These are phyloP conservation scores for Tranzscheliella williamsii DNA, from an alignment of 1,284 basidiomycete species.

Conservation along the genomic window DNA sequence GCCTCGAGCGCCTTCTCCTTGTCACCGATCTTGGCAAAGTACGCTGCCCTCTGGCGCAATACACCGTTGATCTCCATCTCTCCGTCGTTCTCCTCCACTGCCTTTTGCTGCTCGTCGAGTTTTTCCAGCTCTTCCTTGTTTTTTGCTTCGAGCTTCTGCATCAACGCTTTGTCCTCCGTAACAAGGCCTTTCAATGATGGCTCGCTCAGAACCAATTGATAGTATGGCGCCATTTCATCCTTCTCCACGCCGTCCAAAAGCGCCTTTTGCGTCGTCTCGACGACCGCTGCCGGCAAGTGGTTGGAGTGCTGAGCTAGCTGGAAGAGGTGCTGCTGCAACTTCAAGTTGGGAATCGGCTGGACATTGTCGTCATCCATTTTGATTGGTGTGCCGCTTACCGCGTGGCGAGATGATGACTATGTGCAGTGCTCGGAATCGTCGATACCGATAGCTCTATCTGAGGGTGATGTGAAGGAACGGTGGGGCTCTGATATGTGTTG, in stretches of 20 bases:
- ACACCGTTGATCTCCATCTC: conserved; percentile 91
- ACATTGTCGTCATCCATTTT: conserved; percentile 55
- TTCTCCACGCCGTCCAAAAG: conserved; percentile 77
- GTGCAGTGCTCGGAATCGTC: no score
- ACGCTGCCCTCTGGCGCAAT: conserved; percentile 80
- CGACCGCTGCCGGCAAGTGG: conserved; percentile 6
- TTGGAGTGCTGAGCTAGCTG: conserved; percentile 44
- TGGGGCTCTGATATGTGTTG: no score
- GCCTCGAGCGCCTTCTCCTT: conserved; percentile 72
- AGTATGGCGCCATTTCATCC: conserved; percentile 66
- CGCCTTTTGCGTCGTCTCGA: conserved; percentile 68
- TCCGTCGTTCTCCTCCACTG: conserved; percentile 87
- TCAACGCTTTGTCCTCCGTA: conserved; percentile 67
- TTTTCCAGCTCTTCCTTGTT: conserved; percentile 77
- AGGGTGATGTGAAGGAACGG: no score
- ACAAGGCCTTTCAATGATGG: conserved; percentile 57
- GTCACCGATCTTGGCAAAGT: conserved; percentile 87
- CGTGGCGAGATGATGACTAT: no score
- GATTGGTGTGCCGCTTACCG: no score
- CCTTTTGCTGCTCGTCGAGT: conserved; percentile 77
- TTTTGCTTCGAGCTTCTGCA: conserved; percentile 73
- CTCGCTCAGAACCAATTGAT: conserved; percentile 46
- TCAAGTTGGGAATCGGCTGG: conserved; percentile 56
- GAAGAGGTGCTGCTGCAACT: conserved; percentile 58
- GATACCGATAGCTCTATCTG: no score